phyloP scores from a whole-genome alignment of 768 basidiomycete species.

The Podaxis pistillaris region DNA sequence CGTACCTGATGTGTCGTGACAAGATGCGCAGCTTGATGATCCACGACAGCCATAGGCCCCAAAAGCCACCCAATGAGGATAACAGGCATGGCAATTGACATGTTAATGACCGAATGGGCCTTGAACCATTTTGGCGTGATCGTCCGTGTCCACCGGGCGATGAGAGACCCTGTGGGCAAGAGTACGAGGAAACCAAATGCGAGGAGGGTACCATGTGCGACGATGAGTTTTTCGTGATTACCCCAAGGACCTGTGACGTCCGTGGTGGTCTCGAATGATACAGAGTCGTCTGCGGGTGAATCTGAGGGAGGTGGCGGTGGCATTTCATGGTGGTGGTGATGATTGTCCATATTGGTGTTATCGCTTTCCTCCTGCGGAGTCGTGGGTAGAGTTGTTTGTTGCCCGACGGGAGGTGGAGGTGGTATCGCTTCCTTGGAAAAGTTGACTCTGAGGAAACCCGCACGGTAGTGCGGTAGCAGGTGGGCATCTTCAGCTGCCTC shows the following conservation, averaged over 20 bases:
- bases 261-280: background rate
- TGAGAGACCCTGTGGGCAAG: slow-evolving; percentile 50
- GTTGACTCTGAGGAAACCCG: slow-evolving; percentile 36
- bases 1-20: slow-evolving; percentile 49
- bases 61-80: slow-evolving; percentile 48
- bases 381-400: slow-evolving; percentile 13
- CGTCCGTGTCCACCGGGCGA: slow-evolving; percentile 54
- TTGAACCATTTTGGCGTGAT: slow-evolving; percentile 54
- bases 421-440: slow-evolving; percentile 29
- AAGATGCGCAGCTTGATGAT: slow-evolving; percentile 41
- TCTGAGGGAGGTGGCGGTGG: background rate
- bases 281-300: background rate
- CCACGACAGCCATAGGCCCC: slow-evolving; percentile 44
- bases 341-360: slow-evolving; percentile 11
- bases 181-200: slow-evolving; percentile 56
- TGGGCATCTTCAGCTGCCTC: slow-evolving; percentile 13
- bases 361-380: slow-evolving; percentile 8
- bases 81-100: slow-evolving; percentile 45
- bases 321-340: background rate
- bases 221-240: slow-evolving; percentile 38
- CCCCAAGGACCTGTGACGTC: slow-evolving; percentile 13
- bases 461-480: slow-evolving; percentile 18
- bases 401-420: slow-evolving; percentile 4
- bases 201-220: slow-evolving; percentile 52
- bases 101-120: slow-evolving; percentile 51